Base-by-base conservation (phyloP, 108 stramenopile genomes). In the Pseudonitzschia multiseries region DNA sequence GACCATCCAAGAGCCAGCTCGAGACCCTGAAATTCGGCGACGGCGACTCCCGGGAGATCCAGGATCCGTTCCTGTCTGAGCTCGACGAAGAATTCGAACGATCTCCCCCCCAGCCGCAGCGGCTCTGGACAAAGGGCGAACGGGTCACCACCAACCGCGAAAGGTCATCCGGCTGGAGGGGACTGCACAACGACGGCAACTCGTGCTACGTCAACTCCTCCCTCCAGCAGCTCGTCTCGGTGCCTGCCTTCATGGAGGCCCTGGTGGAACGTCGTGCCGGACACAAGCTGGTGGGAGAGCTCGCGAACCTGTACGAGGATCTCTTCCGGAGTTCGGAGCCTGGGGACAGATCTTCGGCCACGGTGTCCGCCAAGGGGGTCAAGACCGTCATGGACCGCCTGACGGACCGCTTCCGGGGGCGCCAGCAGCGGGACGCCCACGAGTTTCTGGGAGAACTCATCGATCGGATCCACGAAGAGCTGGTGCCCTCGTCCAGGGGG, bases 151-250 rank as follows among this genome's bases (percentile, higher is more conserved):
- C 3, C 20, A 2, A 13, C 22, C 18, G 17, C 9, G 46, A 18
- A 14, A 18, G 13, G 46, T 10, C 14, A 2, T 26, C 54, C 33
- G 3, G 4, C 6, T 79, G 71, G 71, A 43, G 72, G 31, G 79
- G 79, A 17, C 59, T 89, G 1, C 42, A 24, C 0, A 95, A 95
- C 67, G 66, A 92, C 21, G 94, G 94, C 9, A 93, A 93, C 53
- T 93, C 94, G 2, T 95, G 94, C 72, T 95, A 91, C 77, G 71
- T 93, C 62, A 87, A 84, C 68, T 81, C 90, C 0, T 84, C 94
- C 0, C 36, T 91, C n/a, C 94, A 95, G 79, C 84, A 88, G 70
- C 72, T 92, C 26, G 84, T 79, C 62, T 74, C 78, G 46, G 60
- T 91, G 8, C 51, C 53, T 28, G 8, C 73, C 73, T 44, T 72